Evolutionary conservation across 495 filamentous ascomycete species (phyloP), one percentile per base, ranked within the genome.

Genomic region (Podospora comata): DNA sequence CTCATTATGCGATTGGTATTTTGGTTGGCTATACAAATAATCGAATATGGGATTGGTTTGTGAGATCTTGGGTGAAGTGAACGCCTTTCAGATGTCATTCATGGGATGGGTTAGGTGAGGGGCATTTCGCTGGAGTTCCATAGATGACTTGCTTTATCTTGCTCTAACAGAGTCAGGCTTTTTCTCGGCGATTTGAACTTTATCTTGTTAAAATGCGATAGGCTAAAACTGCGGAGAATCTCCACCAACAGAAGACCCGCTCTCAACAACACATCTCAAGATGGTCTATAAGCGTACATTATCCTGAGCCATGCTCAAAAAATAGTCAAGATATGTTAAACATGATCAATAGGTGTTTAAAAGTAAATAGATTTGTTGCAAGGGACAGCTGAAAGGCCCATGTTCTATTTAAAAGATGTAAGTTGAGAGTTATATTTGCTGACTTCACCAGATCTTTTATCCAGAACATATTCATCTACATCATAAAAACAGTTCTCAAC

Each of bases 1-100:
- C 73, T 73, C 80, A 83, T 82, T 27, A 67, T 69, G 32, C 55
- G 30, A 32, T 4, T 32, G 30, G 30, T 32, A 32, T 32, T 32
- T 5, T 64, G 26, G 23, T 34, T 62, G 60, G 5, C 11, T 16
- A 20, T 27, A 59, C 56, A 27, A 27, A 56, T 32, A 58, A 23
- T 4, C 48, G 9, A 18, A 48, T 9, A 48, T 48, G 39, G 56
- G 55, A 23, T 13, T 66, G 19, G 6, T 64, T 2, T 20, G 23
- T 54, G n/a, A 53, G 19, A 19, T 48, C 15, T 48, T 48, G 39
- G 15, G 2, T 48, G 7, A 0, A 48, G 39, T 48, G 39, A 48
- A 16, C 0, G 15, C 9, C 39, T 16, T 48, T 48, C 39, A 48
- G 39, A 48, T 48, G 15, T 39, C 34, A 39, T 39, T 11, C 11